Evolutionary conservation across 2,329 filamentous ascomycete species (phyloP).

Genomic region (Arthroderma uncinatum): DNA sequence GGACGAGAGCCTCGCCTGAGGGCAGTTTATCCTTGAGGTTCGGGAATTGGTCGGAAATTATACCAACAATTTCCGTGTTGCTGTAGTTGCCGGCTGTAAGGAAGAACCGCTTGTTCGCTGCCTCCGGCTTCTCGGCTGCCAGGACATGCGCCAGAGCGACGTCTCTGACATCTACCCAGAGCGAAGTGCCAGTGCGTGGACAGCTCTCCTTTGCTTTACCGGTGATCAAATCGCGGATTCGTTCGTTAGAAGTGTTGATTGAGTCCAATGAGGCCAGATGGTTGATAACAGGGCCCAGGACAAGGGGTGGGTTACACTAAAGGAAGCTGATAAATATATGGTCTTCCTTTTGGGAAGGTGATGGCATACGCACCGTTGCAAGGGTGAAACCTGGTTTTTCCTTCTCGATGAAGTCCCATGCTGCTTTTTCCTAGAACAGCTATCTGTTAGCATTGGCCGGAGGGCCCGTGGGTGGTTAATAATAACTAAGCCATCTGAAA

Average conservation of each 20-base stretch:
- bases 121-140: conserved; percentile 37
- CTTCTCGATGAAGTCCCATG: conserved; percentile 52
- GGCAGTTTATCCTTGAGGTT: conserved; percentile 34
- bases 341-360: not conserved
- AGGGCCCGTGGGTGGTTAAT: not conserved
- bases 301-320: conserved; percentile 44
- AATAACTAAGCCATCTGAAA: not conserved
- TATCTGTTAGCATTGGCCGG: not conserved
- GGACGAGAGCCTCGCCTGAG: conserved; percentile 20
- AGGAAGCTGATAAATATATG: not conserved
- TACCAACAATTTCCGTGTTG: conserved; percentile 34
- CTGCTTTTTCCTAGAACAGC: conserved; percentile 44
- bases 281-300: conserved; percentile 53
- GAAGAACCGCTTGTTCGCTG: conserved; percentile 38
- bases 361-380: conserved; percentile 38
- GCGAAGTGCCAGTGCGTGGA: conserved; percentile 46
- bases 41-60: conserved; percentile 34
- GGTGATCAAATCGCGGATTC: conserved; percentile 51
- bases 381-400: conserved; percentile 50
- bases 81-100: conserved; percentile 31
- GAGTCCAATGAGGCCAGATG: conserved; percentile 52
- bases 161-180: conserved; percentile 47
- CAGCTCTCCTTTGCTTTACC: conserved; percentile 48
- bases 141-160: conserved; percentile 39
- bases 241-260: conserved; percentile 63